These are phyloP conservation scores for Salvia splendens DNA, from an alignment of 257 asterid species.

Conservation along the genomic window DNA sequence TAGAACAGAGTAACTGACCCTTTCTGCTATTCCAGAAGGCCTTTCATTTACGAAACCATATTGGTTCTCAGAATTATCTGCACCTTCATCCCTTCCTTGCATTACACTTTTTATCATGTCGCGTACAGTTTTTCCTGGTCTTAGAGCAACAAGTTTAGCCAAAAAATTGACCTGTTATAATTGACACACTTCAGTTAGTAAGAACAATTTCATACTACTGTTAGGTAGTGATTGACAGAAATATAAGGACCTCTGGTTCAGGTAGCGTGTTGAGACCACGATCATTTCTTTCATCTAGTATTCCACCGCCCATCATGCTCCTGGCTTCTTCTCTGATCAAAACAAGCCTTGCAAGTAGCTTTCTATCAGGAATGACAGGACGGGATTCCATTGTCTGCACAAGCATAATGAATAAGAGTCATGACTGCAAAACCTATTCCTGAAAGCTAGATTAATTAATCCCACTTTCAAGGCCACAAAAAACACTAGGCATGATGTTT, in stretches of 20 bases:
- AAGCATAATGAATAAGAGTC: background rate
- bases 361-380: conserved; percentile 75
- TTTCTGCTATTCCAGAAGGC: conserved; percentile 67
- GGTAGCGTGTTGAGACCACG: conserved; percentile 89
- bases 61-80: conserved; percentile 48
- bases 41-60: conserved; percentile 36
- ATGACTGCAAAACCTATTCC: too few relatives aligned
- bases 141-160: conserved; percentile 79
- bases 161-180: conserved; percentile 77
- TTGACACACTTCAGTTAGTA: conserved; percentile 16
- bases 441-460: too few relatives aligned
- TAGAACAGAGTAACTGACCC: conserved; percentile 50
- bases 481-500: too few relatives aligned
- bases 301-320: conserved; percentile 98
- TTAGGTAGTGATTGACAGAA: conserved; percentile 15
- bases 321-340: conserved; percentile 98
- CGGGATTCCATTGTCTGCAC: conserved; percentile 90
- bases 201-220: conserved; percentile 28
- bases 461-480: too few relatives aligned
- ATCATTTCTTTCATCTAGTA: conserved; percentile 91
- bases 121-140: conserved; percentile 82
- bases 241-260: conserved; percentile 76
- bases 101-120: conserved; percentile 82
- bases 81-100: conserved; percentile 89
- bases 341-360: conserved; percentile 94